Evolutionary conservation across 306 rosid species (phyloP).

Genomic region (Alnus rubra): DNA sequence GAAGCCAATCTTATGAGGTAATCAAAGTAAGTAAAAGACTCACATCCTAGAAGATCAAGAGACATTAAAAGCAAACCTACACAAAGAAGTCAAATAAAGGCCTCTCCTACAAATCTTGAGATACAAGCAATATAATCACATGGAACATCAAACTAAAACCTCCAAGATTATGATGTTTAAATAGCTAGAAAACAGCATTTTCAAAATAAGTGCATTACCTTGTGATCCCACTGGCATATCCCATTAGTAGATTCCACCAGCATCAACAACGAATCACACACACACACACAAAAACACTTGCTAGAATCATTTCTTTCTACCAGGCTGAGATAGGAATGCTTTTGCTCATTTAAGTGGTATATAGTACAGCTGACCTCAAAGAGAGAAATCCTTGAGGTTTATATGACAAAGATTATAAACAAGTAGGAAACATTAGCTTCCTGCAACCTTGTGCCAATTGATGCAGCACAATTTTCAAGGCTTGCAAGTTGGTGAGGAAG

Average conservation of each 20-base stretch:
- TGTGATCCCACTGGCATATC: slow-evolving; percentile 53
- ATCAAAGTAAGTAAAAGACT: neutral
- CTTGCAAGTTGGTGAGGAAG: slow-evolving; percentile 70
- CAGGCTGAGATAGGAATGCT: slow-evolving; percentile 7
- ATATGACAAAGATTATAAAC: slow-evolving; percentile 58
- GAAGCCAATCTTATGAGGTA: neutral
- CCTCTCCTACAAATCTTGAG: neutral
- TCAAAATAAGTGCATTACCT: slow-evolving; percentile 38
- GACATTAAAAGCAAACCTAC: neutral
- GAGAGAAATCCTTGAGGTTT: slow-evolving; percentile 69
- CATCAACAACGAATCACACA: slow-evolving; percentile 22
- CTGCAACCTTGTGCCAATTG: slow-evolving; percentile 57
- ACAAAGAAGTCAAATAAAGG: neutral
- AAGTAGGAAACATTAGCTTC: too few relatives aligned
- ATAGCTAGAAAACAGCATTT: neutral
- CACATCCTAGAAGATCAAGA: neutral
- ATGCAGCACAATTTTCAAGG: slow-evolving; percentile 62
- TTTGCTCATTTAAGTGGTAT: slow-evolving; percentile 8
- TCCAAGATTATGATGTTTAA: neutral
- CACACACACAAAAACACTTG: slow-evolving; percentile 8
- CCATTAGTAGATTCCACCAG: slow-evolving; percentile 27
- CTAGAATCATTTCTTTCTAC: slow-evolving; percentile 25
- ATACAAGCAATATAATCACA: neutral
- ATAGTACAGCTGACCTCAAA: slow-evolving; percentile 57
- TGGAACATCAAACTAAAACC: neutral